Percentiles rank a stretch among this genome's conserved stretches.
Conservation (phyloP, 2,329 filamentous ascomycete species). For the Aspergillus cejpii region DNA sequence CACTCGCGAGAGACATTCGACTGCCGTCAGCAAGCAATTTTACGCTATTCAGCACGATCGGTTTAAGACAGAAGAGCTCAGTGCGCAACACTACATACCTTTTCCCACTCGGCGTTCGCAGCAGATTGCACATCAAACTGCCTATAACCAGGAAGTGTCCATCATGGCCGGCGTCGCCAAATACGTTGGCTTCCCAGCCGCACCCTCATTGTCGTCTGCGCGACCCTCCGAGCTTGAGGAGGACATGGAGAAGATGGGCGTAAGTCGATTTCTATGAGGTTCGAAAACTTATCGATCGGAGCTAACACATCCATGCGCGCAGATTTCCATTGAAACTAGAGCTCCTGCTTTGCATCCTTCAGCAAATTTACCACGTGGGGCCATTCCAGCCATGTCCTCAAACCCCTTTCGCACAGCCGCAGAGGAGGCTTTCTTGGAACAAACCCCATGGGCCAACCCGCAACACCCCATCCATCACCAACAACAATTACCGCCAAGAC, state of each 20-base stretch:
- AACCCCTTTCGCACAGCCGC: slow-evolving; percentile 47
- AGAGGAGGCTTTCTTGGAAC: slow-evolving; percentile 79
- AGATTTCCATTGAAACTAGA: slow-evolving; percentile 30
- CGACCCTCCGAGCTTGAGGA: slow-evolving; percentile 69
- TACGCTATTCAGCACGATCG: slow-evolving; percentile 89
- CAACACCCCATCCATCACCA: slow-evolving; percentile 65
- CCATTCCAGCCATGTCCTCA: slow-evolving; percentile 32
- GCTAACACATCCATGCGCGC: not conserved
- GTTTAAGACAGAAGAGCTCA: slow-evolving; percentile 67
- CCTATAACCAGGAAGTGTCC: slow-evolving; percentile 93
- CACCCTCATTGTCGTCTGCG: slow-evolving; percentile 72
- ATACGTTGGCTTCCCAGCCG: slow-evolving; percentile 91
- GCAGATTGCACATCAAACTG: slow-evolving; percentile 74
- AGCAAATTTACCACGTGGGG: slow-evolving; percentile 24
- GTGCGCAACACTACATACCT: slow-evolving; percentile 73
- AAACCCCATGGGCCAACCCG: slow-evolving; percentile 88
- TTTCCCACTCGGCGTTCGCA: slow-evolving; percentile 71
- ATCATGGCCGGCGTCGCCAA: slow-evolving; percentile 86
- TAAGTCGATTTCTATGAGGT: slow-evolving; percentile 45
- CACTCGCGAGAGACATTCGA: slow-evolving; percentile 70
- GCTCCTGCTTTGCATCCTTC: slow-evolving; percentile 22
- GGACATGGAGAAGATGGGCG: slow-evolving; percentile 82
- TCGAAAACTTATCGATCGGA: not conserved
- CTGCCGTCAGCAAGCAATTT: slow-evolving; percentile 78
- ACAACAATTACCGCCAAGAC: slow-evolving; percentile 36